Percentiles rank a stretch among this genome's conserved stretches.
These are phyloP conservation scores for Cornus controversa DNA, from an alignment of 148 eudicot genomes.

Conservation along the genomic window DNA sequence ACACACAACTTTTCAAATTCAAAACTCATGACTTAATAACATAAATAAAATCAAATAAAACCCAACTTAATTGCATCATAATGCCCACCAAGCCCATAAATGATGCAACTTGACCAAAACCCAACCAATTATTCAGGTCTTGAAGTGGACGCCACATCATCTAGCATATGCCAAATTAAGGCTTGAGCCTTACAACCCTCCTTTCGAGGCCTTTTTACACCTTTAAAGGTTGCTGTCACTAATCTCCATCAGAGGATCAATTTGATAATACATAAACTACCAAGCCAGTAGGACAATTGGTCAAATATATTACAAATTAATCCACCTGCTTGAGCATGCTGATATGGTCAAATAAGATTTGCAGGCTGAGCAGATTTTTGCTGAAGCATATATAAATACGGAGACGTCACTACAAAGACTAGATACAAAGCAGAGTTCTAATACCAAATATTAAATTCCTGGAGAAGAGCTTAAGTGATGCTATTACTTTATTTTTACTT, in stretches of 20 bases:
- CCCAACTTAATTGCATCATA: too few species aligned
- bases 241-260: background rate
- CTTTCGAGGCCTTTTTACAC: too few species aligned
- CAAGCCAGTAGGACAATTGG: background rate
- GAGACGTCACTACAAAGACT: background rate
- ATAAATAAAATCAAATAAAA: too few species aligned
- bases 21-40: too few species aligned
- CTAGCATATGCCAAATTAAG: too few species aligned
- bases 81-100: too few species aligned
- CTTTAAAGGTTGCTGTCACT: background rate
- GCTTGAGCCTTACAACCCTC: too few species aligned
- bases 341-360: background rate
- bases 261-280: background rate
- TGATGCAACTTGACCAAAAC: too few species aligned
- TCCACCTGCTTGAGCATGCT: background rate
- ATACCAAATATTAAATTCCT: background rate
- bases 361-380: conserved; percentile 3
- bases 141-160: too few species aligned
- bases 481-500: background rate
- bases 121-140: too few species aligned
- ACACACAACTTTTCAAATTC: too few species aligned
- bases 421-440: background rate
- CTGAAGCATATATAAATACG: background rate
- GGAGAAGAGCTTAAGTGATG: background rate
- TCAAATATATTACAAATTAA: background rate